These are phyloP conservation scores for Knoxia roxburghii DNA, from an alignment of 257 asterid genomes.

Conservation along the genomic window DNA sequence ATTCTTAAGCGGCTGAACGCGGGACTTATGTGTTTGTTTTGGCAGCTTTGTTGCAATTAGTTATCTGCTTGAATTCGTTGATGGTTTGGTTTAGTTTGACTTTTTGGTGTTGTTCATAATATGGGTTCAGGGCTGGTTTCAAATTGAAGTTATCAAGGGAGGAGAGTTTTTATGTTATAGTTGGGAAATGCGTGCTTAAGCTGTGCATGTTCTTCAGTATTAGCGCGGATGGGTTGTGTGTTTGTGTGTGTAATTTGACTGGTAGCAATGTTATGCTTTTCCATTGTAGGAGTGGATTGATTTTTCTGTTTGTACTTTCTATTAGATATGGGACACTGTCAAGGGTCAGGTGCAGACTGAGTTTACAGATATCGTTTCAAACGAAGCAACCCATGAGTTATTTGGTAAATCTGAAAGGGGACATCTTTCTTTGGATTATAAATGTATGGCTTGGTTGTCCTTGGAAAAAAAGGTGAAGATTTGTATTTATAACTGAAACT, in stretches of 20 bases:
- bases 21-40: no score
- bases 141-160: neutral
- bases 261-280: neutral
- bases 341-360: slow-evolving; percentile 90
- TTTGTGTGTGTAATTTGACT: neutral
- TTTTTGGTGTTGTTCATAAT: no score
- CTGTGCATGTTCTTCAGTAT: neutral
- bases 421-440: slow-evolving; percentile 87
- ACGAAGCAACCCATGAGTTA: slow-evolving; percentile 29
- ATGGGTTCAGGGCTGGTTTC: neutral
- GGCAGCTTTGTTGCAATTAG: neutral
- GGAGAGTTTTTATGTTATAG: neutral
- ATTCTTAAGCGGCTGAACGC: no score
- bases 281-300: neutral
- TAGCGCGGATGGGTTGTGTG: no score
- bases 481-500: neutral
- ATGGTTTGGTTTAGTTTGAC: neutral
- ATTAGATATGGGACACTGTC: slow-evolving; percentile 86
- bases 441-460: slow-evolving; percentile 90
- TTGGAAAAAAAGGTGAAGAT: slow-evolving; percentile 59
- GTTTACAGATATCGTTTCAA: slow-evolving; percentile 62
- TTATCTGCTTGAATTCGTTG: neutral
- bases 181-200: neutral
- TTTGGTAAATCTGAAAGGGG: slow-evolving; percentile 54
- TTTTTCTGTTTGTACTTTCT: slow-evolving; percentile 19